These are phyloP conservation scores for Tardiomyces digboiensis DNA, from an alignment of 1,139 yeast species.

Conservation along the genomic window DNA sequence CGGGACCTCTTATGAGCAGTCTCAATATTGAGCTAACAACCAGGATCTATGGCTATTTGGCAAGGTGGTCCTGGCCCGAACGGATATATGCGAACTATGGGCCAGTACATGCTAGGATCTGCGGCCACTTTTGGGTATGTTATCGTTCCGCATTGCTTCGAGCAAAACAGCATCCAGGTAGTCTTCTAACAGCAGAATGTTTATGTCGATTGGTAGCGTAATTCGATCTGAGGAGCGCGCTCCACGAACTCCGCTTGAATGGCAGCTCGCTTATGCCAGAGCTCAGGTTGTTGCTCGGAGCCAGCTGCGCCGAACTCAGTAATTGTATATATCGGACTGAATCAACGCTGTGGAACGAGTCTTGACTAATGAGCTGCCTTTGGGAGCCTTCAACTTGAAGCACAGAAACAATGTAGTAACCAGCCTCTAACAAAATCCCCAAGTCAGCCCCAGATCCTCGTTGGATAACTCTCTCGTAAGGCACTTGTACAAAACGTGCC, in stretches of 20 bases:
- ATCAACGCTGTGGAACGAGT: too few relatives aligned
- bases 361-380: too few relatives aligned
- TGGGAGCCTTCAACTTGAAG: too few relatives aligned
- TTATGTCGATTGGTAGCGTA: slow-evolving; percentile 72
- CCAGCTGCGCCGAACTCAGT: not conserved
- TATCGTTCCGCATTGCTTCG: not conserved
- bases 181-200: slow-evolving; percentile 32
- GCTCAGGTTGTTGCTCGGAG: not conserved
- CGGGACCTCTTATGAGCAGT: too few relatives aligned
- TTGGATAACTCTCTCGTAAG: too few relatives aligned
- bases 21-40: too few relatives aligned
- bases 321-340: too few relatives aligned
- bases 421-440: too few relatives aligned
- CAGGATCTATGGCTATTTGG: slow-evolving; percentile 68
- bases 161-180: not conserved
- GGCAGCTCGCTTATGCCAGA: not conserved
- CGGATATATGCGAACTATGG: slow-evolving; percentile 93
- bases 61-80: slow-evolving; percentile 98
- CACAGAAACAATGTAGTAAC: too few relatives aligned
- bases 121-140: slow-evolving; percentile 66
- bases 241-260: slow-evolving; percentile 3
- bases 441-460: too few relatives aligned
- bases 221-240: slow-evolving; percentile 59
- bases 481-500: too few relatives aligned
- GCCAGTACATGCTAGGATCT: slow-evolving; percentile 94